Conservation (phyloP, 306 rosid genomes). For the Begonia fuchsioides region DNA sequence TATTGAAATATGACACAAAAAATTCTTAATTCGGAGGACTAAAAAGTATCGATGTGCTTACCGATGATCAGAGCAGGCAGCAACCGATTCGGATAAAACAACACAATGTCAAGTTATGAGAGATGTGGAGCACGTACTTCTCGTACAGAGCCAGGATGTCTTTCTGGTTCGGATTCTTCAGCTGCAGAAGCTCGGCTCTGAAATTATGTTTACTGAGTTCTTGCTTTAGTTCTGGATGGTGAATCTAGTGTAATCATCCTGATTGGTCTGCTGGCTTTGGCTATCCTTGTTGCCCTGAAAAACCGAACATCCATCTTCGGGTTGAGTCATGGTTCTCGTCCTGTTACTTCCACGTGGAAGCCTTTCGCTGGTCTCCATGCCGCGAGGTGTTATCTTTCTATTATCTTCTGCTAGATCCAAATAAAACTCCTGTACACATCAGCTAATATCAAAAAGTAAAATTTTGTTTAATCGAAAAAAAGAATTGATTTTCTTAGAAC, state of each 20-base stretch:
- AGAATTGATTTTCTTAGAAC: no score
- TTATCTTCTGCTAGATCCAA: constrained; percentile 66
- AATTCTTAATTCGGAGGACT: no score
- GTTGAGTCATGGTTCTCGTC: constrained; percentile 44
- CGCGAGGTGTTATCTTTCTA: constrained; percentile 88
- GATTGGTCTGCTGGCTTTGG: constrained; percentile 46
- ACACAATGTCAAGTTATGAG: no score
- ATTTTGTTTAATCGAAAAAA: no score
- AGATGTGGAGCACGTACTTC: constrained; percentile 31
- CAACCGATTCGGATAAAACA: no score
- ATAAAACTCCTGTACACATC: constrained; percentile 62
- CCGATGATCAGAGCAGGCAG: no score
- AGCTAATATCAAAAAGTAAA: background rate
- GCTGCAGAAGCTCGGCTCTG: constrained; percentile 64
- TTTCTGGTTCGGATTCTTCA: constrained; percentile 67
- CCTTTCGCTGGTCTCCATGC: constrained; percentile 55
- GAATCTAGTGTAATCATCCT: constrained; percentile 66
- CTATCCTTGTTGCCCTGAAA: constrained; percentile 57
- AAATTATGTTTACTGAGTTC: constrained; percentile 77
- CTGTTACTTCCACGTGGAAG: constrained; percentile 39
- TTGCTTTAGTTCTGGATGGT: constrained; percentile 71
- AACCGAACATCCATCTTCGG: constrained; percentile 80
- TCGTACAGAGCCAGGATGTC: constrained; percentile 78
- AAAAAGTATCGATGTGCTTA: no score
- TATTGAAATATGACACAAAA: background rate